phyloP scores from a whole-genome alignment of 257 asterid genomes.

The Cynanchum wilfordii region DNA sequence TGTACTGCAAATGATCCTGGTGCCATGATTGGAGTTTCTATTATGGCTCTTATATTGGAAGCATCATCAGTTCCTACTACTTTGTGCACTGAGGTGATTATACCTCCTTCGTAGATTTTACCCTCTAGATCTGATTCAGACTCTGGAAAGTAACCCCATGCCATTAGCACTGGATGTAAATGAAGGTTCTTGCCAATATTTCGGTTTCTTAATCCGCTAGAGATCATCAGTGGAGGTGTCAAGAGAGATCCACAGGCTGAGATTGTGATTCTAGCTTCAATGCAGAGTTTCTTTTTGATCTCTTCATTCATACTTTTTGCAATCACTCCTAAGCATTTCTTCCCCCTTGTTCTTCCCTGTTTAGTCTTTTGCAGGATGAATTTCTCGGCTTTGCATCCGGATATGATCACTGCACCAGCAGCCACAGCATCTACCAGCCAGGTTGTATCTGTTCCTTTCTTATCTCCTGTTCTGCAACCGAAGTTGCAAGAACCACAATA shows the following conservation, averaged over 20 bases:
- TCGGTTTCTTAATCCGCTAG: constrained; percentile 62
- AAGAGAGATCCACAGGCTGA: constrained; percentile 82
- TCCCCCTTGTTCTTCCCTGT: constrained; percentile 12
- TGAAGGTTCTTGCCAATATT: constrained; percentile 77
- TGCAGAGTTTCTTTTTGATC: constrained; percentile 30
- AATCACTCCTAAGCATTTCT: constrained; percentile 58
- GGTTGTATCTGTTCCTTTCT: constrained; percentile 75
- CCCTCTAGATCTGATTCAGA: constrained; percentile 37
- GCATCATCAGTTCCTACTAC: constrained; percentile 33
- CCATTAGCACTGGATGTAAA: constrained; percentile 83
- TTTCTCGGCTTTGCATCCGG: constrained; percentile 65
- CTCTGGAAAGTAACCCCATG: constrained; percentile 90
- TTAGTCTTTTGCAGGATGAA: constrained; percentile 29
- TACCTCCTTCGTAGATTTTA: constrained; percentile 66
- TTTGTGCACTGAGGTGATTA: constrained; percentile 68
- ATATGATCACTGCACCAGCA: constrained; percentile 59
- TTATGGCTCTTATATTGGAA: constrained; percentile 37
- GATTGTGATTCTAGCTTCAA: constrained; percentile 62
- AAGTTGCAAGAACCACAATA: constrained; percentile 76
- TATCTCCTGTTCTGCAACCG: constrained; percentile 75
- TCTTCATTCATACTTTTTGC: constrained; percentile 35
- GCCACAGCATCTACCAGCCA: constrained; percentile 88
- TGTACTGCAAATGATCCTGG: constrained; percentile 68
- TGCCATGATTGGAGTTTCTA: constrained; percentile 54
- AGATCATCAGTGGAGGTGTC: constrained; percentile 71